phyloP scores from a whole-genome alignment of 2,329 filamentous ascomycete species.

The Arachnomyces sp. region DNA sequence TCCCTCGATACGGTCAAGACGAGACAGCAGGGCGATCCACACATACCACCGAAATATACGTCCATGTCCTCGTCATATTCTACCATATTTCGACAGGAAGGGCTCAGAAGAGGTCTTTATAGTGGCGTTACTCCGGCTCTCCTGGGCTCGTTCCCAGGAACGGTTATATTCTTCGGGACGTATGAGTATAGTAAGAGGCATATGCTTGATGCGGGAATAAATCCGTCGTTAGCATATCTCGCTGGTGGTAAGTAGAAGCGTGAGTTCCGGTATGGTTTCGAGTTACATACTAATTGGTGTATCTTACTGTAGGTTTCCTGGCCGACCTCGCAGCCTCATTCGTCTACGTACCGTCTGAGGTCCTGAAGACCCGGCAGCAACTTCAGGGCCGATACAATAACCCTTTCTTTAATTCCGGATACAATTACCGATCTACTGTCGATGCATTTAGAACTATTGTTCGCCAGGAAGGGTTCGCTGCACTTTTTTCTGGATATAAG shows the following conservation, averaged over 20 bases:
- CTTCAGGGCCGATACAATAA: slow-evolving; percentile 94
- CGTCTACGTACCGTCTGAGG: slow-evolving; percentile 93
- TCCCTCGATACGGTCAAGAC: slow-evolving; percentile 98
- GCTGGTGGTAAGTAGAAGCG: slow-evolving; percentile 55
- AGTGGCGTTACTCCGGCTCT: slow-evolving; percentile 89
- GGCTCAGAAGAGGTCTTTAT: slow-evolving; percentile 75
- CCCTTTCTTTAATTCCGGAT: slow-evolving; percentile 83
- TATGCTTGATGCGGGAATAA: slow-evolving; percentile 76
- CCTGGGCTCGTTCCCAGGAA: slow-evolving; percentile 85
- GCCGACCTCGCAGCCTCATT: slow-evolving; percentile 87
- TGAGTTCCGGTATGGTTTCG: slow-evolving; percentile 14
- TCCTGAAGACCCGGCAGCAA: slow-evolving; percentile 93
- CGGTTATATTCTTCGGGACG: slow-evolving; percentile 87
- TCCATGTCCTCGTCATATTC: slow-evolving; percentile 84
- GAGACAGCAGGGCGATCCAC: slow-evolving; percentile 89
- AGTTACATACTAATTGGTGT: slow-evolving; percentile 3
- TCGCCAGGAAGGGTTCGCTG: slow-evolving; percentile 68
- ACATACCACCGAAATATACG: slow-evolving; percentile 85
- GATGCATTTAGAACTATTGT: slow-evolving; percentile 83
- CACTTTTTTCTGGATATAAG: slow-evolving; percentile 94
- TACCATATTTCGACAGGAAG: slow-evolving; percentile 89
- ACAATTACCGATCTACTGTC: slow-evolving; percentile 82
- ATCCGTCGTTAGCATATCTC: slow-evolving; percentile 77
- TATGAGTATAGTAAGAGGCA: slow-evolving; percentile 92
- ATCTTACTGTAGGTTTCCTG: slow-evolving; percentile 63